Base-by-base conservation (phyloP, 768 basidiomycete genomes). In the Mycena vitilis region DNA sequence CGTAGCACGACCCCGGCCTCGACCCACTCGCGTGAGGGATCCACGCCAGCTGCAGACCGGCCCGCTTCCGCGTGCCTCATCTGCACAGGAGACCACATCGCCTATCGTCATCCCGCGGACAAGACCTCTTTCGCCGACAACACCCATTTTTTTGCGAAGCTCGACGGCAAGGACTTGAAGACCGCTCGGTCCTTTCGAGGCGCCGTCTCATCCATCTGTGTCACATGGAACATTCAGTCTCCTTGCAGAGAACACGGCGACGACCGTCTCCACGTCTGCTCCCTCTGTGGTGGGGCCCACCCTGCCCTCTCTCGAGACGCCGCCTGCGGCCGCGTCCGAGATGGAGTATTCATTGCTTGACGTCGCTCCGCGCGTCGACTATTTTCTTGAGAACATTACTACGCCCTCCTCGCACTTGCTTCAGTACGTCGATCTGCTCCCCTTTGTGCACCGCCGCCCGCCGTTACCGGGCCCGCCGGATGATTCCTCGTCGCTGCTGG, bases 201-300 rank as follows among this genome's bases (percentile, higher is more conserved):
- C 30, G 3, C 47, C 4, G 0, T 22, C 25, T 53, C 62, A 15
- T n/a, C 45, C 3, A 55, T 75, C 30, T 73, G 71, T 40, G 58
- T 68, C 48, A 7, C 36, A 0, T 75, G n/a, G 44, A 75, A 73
- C 51, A 15, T 73, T 68, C 23, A 20, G 1, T 23, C n/a, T 0
- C 5, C 7, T 13, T 73, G 72, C 53, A 30, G 42, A 20, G 18
- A 9, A 2, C 18, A 40, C 1, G 70, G 72, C 49, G 34, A 23
- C 6, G 65, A 68, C 5, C 62, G 62, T 15, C 23, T 72, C 63
- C 75, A 75, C 36, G 40, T 66, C 62, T 75, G 75, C 56, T 64
- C 66, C 51, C 69, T 74, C 25, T 74, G 73, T 53, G 71, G 75
- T 1, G 69, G 68, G 1, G 22, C 68, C 3, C 73, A 75, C 57